Evolutionary conservation across 2,329 filamentous ascomycete species (phyloP).

Genomic region (Eutypella sp.): DNA sequence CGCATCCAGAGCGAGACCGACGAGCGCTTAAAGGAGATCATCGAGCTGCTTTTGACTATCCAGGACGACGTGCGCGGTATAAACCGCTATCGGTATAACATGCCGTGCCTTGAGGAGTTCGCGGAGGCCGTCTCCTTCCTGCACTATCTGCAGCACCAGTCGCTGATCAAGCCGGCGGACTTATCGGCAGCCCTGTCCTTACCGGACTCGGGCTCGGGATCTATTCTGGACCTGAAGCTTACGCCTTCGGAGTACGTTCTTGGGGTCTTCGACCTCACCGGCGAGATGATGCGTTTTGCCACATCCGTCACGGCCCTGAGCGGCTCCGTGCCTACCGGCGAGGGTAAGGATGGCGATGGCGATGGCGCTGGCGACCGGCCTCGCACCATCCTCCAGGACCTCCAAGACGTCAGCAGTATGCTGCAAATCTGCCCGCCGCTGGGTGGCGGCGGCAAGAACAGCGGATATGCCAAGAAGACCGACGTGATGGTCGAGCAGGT

Average conservation of each 20-base stretch:
- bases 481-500: constrained; percentile 83
- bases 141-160: constrained; percentile 77
- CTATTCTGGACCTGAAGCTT: constrained; percentile 58
- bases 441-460: constrained; percentile 43
- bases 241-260: constrained; percentile 83
- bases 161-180: constrained; percentile 64
- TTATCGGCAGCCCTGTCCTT: constrained; percentile 45
- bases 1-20: constrained; percentile 67
- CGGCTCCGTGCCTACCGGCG: constrained; percentile 45
- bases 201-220: too few relatives aligned
- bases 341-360: constrained; percentile 22
- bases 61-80: constrained; percentile 69
- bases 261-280: constrained; percentile 88
- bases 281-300: constrained; percentile 95
- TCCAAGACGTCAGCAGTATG: constrained; percentile 70
- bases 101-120: constrained; percentile 88
- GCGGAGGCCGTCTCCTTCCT: constrained; percentile 87
- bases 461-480: constrained; percentile 67
- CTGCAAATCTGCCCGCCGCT: constrained; percentile 69
- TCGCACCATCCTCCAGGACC: constrained; percentile 69
- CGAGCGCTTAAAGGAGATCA: constrained; percentile 66
- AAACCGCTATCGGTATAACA: constrained; percentile 80
- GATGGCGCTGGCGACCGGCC: constrained; percentile 11
- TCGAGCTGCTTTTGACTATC: constrained; percentile 61
- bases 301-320: constrained; percentile 80